Base-by-base conservation (phyloP, 2,329 filamentous ascomycete genomes). In the Thelonectria blattea region DNA sequence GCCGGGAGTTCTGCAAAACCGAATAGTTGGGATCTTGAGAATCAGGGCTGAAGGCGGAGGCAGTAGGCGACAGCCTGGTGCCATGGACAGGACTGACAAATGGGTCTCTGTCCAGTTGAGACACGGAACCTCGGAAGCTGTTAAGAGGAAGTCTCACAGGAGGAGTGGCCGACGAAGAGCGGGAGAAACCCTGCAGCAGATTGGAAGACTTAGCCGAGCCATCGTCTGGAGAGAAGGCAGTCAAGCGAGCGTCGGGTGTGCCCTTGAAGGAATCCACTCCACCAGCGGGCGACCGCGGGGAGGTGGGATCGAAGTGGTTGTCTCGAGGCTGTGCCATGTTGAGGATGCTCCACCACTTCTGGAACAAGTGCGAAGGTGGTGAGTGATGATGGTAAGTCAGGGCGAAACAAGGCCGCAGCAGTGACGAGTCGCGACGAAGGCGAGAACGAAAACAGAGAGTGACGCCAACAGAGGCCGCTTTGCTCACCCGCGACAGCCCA, bases 161-260 rank as follows among this genome's bases (percentile, higher is more conserved):
- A 20, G 68, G 60, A 20, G 66, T 65, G 11, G 76, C 74, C n/a
- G 74, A 68, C 18, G 71, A 59, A 32, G 67, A 68, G 12, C 72
- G 60, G 42, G 65, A 70, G 41, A 79, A 66, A 9, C 72, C 67
- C 27, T 76, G 75, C 15, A 76, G 64, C 17, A 73, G 65, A 60
- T 76, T 78, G 15, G 74, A 73, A 18, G 81, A 80, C 65, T 80
- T 81, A 39, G 76, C 74, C 14, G 81, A 80, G 52, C 74, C 58
- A 42, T 86, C 85, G 15, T 86, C 83, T 0, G 88, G 87, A 4
- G 88, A 90, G 70, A 90, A 89, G 6, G 83, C 77, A 5, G 87
- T 88, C 43, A 88, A 65, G 51, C 83, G 84, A 8, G 88, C 89
- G 60, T 89, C 86, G 0, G 88, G 88, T 6, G 89, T 91, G 15